phyloP scores from a whole-genome alignment of 2,329 filamentous ascomycete species.

The Lasiodiplodia sp. region DNA sequence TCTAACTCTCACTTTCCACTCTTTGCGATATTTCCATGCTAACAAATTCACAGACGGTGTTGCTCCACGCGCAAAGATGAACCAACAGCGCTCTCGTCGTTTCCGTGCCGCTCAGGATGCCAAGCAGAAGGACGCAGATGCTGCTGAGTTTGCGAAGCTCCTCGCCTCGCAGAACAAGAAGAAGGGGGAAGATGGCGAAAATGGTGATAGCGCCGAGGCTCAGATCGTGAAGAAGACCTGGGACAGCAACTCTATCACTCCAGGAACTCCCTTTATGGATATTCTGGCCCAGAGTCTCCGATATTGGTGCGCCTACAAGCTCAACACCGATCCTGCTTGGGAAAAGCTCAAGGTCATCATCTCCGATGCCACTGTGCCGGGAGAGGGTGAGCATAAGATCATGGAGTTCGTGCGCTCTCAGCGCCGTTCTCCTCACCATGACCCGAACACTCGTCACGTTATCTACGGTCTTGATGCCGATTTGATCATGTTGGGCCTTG shows the following conservation, averaged over 20 bases:
- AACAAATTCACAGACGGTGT: constrained; percentile 75
- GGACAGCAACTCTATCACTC: constrained; percentile 88
- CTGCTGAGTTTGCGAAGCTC: constrained; percentile 84
- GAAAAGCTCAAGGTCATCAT: constrained; percentile 93
- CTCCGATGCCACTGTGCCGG: constrained; percentile 95
- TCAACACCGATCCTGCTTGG: constrained; percentile 97
- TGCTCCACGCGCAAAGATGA: constrained; percentile 98
- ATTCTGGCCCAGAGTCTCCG: constrained; percentile 87
- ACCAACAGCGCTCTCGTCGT: constrained; percentile 94
- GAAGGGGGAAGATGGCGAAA: constrained; percentile 58
- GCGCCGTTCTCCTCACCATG: constrained; percentile 85
- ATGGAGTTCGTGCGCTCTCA: constrained; percentile 98
- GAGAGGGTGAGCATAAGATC: constrained; percentile 99
- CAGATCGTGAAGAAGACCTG: constrained; percentile 84
- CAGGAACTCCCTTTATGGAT: constrained; percentile 98
- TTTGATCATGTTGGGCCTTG: constrained; percentile 97
- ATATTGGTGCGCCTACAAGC: constrained; percentile 97
- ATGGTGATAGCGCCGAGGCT: constrained; percentile 67
- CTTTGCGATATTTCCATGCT: constrained; percentile 16
- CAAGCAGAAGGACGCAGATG: constrained; percentile 90
- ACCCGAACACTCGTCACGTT: constrained; percentile 96
- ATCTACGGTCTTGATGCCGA: constrained; percentile 98
- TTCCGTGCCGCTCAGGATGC: constrained; percentile 96
- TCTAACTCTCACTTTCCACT: background rate
- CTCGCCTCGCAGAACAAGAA: constrained; percentile 67